Evolutionary conservation across 768 basidiomycete genomes (phyloP).

Genomic region (Pilatotrama ljubarskyi): DNA sequence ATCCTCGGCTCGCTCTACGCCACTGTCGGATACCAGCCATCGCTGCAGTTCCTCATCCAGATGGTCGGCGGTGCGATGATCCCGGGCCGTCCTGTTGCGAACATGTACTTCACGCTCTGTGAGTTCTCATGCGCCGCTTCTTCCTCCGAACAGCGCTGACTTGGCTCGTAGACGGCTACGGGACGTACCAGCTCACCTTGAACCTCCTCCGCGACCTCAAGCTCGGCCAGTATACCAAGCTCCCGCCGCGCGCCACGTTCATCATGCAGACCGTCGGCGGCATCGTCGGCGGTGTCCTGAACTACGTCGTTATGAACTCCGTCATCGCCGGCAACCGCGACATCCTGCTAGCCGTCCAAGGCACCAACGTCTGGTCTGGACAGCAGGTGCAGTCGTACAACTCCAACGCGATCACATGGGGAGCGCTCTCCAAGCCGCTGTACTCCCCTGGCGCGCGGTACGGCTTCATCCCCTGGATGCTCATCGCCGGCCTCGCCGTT

Average conservation of each 20-base stretch:
- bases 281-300: conserved; percentile 47
- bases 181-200: conserved; percentile 33
- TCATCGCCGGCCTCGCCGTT: conserved; percentile 49
- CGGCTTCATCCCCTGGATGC: conserved; percentile 46
- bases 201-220: conserved; percentile 58
- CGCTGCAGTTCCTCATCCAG: conserved; percentile 41
- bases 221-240: conserved; percentile 53
- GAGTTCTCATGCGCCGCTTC: not conserved
- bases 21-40: conserved; percentile 38
- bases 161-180: conserved; percentile 36
- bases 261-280: conserved; percentile 57
- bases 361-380: conserved; percentile 50
- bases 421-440: conserved; percentile 49
- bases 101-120: conserved; percentile 38
- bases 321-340: conserved; percentile 39
- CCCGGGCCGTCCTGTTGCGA: conserved; percentile 51
- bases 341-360: conserved; percentile 49
- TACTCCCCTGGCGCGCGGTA: conserved; percentile 50
- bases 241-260: conserved; percentile 64
- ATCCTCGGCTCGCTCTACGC: conserved; percentile 57
- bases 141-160: not conserved
- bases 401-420: conserved; percentile 55
- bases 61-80: conserved; percentile 52
- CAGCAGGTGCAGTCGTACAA: conserved; percentile 53
- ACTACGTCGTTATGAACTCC: conserved; percentile 38